Conservation (phyloP, 495 filamentous ascomycete species). For the Hypoxylon subgilvum region DNA sequence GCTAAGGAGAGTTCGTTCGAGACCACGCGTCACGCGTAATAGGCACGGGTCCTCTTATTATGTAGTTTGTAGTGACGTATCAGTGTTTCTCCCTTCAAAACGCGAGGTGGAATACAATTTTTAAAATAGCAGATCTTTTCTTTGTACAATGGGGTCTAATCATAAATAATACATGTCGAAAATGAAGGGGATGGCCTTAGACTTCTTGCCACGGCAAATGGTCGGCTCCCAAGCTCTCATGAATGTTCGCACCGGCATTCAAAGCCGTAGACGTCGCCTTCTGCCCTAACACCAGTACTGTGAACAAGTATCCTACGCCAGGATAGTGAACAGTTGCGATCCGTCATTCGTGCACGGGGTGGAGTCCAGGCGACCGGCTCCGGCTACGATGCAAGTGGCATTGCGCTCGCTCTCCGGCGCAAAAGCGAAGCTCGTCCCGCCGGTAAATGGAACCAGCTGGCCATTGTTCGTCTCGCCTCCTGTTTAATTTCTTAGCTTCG, state of each 20-base stretch:
- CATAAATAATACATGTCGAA: too few relatives aligned
- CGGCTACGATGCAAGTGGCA: slow-evolving; percentile 50
- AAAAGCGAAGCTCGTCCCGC: slow-evolving; percentile 48
- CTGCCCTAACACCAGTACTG: neutral
- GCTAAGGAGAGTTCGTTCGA: slow-evolving; percentile 47
- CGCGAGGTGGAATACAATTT: too few relatives aligned
- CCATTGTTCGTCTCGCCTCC: slow-evolving; percentile 50
- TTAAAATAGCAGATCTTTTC: too few relatives aligned
- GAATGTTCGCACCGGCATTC: too few relatives aligned
- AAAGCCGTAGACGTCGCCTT: too few relatives aligned
- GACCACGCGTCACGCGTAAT: slow-evolving; percentile 12
- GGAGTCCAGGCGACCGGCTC: slow-evolving; percentile 47
- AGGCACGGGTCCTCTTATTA: too few relatives aligned
- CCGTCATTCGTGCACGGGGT: slow-evolving; percentile 50
- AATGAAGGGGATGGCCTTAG: too few relatives aligned
- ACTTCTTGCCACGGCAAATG: neutral
- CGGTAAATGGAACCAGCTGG: slow-evolving; percentile 51
- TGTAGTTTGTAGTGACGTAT: too few relatives aligned
- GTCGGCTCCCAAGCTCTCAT: neutral
- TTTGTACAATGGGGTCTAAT: too few relatives aligned
- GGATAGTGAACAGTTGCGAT: slow-evolving; percentile 55
- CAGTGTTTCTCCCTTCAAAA: too few relatives aligned
- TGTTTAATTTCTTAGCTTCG: slow-evolving; percentile 28
- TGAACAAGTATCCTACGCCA: slow-evolving; percentile 27
- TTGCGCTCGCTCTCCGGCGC: slow-evolving; percentile 50